Conservation (phyloP, 2,329 filamentous ascomycete species). For the Nemania serpens region DNA sequence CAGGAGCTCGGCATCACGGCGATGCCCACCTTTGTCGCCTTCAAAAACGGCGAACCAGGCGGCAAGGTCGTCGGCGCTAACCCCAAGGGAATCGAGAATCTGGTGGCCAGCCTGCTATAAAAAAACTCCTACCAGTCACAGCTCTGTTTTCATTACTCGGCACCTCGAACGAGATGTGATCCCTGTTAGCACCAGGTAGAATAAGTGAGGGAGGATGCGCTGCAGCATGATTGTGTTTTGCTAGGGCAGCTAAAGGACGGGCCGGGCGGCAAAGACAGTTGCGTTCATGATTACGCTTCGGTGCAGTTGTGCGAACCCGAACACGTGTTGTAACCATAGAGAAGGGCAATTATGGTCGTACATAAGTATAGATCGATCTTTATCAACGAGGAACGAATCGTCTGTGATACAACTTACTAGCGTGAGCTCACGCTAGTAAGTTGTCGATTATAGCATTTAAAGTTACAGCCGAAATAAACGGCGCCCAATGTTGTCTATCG, state of each 20-base stretch:
- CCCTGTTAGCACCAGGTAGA: background rate
- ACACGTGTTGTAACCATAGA: background rate
- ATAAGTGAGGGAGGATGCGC: too few relatives aligned
- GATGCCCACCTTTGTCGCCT: slow-evolving; percentile 91
- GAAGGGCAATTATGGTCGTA: background rate
- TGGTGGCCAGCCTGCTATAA: slow-evolving; percentile 41
- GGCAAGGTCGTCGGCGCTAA: slow-evolving; percentile 81
- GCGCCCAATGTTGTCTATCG: background rate
- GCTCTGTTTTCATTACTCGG: background rate
- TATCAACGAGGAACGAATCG: background rate
- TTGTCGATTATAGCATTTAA: too few relatives aligned
- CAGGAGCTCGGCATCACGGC: slow-evolving; percentile 80
- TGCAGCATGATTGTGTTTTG: background rate
- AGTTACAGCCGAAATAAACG: background rate
- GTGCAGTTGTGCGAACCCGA: background rate
- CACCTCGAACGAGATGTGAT: background rate
- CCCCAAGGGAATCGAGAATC: slow-evolving; percentile 64
- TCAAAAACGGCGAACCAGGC: slow-evolving; percentile 77
- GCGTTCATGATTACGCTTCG: background rate
- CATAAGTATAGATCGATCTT: background rate
- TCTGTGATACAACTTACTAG: background rate
- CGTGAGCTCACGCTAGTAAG: background rate
- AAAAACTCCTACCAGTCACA: background rate
- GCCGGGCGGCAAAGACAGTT: background rate
- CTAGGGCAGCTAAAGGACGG: background rate